These are phyloP conservation scores for Xerocomellus chrysenteron DNA, from an alignment of 768 basidiomycete genomes.

Conservation along the genomic window DNA sequence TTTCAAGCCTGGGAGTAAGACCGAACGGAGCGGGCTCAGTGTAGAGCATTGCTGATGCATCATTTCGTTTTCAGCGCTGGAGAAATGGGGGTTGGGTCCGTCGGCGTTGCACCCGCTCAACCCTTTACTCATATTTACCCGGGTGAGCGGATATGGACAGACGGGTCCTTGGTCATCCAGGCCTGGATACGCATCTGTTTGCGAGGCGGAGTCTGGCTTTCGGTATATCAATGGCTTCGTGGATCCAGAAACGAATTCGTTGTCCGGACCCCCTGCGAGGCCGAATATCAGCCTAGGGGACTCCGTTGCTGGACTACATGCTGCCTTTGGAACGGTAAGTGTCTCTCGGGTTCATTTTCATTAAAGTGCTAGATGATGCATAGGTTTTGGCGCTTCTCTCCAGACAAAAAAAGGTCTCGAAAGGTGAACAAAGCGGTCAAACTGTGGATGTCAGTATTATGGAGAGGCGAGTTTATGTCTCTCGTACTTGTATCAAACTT, in stretches of 20 bases:
- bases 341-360: neutral
- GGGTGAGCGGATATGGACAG: conserved; percentile 76
- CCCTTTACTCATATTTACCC: conserved; percentile 86
- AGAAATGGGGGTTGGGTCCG: conserved; percentile 68
- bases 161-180: conserved; percentile 71
- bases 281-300: conserved; percentile 75
- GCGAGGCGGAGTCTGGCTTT: conserved; percentile 75
- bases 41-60: neutral
- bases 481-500: neutral
- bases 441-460: conserved; percentile 77
- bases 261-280: conserved; percentile 62
- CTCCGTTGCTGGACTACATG: conserved; percentile 68
- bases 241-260: conserved; percentile 48
- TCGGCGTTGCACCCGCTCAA: conserved; percentile 65
- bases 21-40: neutral
- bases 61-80: conserved; percentile 47
- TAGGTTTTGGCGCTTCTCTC: conserved; percentile 63
- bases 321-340: conserved; percentile 68
- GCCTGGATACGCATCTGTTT: conserved; percentile 73
- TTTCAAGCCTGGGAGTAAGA: conserved; percentile 71
- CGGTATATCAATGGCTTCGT: conserved; percentile 70
- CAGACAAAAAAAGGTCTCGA: conserved; percentile 35
- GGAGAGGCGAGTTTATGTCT: conserved; percentile 48
- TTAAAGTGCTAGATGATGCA: neutral
- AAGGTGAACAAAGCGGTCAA: conserved; percentile 38